These are phyloP conservation scores for Pythium insidiosum DNA, from an alignment of 352 stramenopile genomes.

Conservation along the genomic window DNA sequence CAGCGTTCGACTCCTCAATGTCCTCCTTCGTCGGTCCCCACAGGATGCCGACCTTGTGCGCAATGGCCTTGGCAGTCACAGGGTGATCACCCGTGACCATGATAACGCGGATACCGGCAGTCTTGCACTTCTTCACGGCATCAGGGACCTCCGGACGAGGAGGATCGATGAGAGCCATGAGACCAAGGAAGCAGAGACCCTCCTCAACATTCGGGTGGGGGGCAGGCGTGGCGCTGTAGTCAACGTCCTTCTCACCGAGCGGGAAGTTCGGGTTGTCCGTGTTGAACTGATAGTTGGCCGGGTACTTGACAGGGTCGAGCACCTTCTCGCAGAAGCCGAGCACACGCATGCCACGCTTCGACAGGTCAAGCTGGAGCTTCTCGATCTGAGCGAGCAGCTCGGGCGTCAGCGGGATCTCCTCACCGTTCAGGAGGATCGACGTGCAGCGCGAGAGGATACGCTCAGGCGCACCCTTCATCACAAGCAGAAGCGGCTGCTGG, in stretches of 20 bases:
- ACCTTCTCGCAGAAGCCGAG: conserved; percentile 38
- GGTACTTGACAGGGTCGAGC: conserved; percentile 15
- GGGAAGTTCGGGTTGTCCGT: conserved; percentile 20
- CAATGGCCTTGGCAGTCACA: conserved; percentile 73
- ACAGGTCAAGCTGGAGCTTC: conserved; percentile 48
- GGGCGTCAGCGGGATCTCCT: conserved; percentile 26
- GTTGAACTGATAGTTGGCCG: conserved; percentile 16
- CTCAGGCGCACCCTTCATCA: conserved; percentile 91
- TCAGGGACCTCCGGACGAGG: conserved; percentile 43
- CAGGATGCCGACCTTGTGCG: conserved; percentile 91
- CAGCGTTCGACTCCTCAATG: conserved; percentile 69
- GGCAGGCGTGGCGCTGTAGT: conserved; percentile 4
- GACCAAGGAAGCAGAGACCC: conserved; percentile 61
- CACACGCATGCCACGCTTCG: conserved; percentile 43
- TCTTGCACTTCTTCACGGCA: conserved; percentile 65
- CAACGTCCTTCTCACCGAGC: conserved; percentile 16
- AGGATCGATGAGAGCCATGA: conserved; percentile 88
- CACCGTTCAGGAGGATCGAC: conserved; percentile 50
- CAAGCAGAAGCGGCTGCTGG: conserved; percentile 9
- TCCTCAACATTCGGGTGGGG: conserved; percentile 13
- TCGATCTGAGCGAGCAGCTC: conserved; percentile 30
- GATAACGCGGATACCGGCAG: conserved; percentile 65
- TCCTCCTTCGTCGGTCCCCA: conserved; percentile 83
- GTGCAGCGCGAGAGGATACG: conserved; percentile 77
- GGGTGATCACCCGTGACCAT: conserved; percentile 84